Evolutionary conservation across 305 asterid species (phyloP), one percentile per base, ranked within the genome.

Genomic region (Rubia peregrina): DNA sequence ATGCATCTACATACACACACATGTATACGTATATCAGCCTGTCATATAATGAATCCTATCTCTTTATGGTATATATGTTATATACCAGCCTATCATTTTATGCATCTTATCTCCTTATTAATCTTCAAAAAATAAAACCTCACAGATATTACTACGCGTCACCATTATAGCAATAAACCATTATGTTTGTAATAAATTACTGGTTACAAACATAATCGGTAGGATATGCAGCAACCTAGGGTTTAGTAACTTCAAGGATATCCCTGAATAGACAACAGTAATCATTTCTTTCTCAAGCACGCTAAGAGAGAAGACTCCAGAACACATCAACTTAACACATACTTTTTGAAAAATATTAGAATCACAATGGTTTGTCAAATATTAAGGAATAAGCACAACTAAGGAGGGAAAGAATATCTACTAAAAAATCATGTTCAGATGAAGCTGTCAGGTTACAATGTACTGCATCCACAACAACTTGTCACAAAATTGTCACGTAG

Each of bases 91-190:
- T 73, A 12, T 43, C 41, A 72, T 38, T 7, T 1, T 41, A 24
- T 17, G 12, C 33, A 60, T 8, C 56, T 40, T 51, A 22, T 8
- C 10, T 12, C 65, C 38, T 72, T 49, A 49, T 41, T 19, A 21
- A 63, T 24, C 36, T 72, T 51, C 68, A 49, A 26, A 71, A 51
- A 33, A 71, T 11, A 48, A 26, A n/a, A 60, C 16, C 33, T 16
- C 17, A 61, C 9, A 13, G 24, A 24, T 41, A 49, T 13, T 42
- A 26, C 44, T 6, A 26, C 6, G 42, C 42, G 48, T 14, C 51
- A 19, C 51, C 22, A 46, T 16, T 36, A 49, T 16, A 0, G 17
- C 42, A 2, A 49, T 11, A 49, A 7, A 19, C 17, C 21, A 16
- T 26, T 9, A 68, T 5, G 5, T 48, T 3, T 22, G 30, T 30